These are phyloP conservation scores for Leptosphaerulina australis DNA, from an alignment of 2,329 filamentous ascomycete species.

Conservation along the genomic window DNA sequence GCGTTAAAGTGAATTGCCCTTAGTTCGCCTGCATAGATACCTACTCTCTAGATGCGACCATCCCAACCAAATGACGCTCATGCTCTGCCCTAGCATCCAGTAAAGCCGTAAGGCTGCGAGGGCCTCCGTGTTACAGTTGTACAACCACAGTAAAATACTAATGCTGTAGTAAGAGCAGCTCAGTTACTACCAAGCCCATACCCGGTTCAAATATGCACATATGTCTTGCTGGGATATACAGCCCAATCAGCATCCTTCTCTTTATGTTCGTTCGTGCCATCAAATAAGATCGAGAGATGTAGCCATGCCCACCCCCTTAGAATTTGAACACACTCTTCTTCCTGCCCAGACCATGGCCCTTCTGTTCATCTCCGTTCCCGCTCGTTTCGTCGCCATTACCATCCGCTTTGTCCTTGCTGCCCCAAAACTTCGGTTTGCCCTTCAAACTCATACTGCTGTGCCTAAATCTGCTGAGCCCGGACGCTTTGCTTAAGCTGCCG, in stretches of 20 bases:
- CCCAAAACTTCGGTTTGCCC: conserved; percentile 73
- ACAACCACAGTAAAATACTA: no score
- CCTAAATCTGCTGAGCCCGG: conserved; percentile 67
- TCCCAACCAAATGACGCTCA: no score
- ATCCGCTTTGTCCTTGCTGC: conserved; percentile 49
- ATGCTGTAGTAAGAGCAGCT: background rate
- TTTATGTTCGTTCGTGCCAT: background rate
- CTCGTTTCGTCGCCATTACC: conserved; percentile 24
- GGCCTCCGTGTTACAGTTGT: no score
- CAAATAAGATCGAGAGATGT: background rate
- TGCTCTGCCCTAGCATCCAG: no score
- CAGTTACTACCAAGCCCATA: background rate
- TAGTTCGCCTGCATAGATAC: no score
- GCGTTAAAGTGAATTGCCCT: no score
- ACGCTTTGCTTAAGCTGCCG: conserved; percentile 39
- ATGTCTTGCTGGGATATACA: background rate
- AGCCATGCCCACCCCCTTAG: conserved; percentile 7
- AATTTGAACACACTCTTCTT: conserved; percentile 69
- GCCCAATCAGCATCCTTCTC: background rate
- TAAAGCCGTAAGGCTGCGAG: no score
- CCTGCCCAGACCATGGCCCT: conserved; percentile 69
- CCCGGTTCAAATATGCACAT: background rate
- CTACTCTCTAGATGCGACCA: no score
- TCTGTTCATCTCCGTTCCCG: conserved; percentile 46
- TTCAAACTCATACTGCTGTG: conserved; percentile 79